Base-by-base conservation (phyloP, 2,329 filamentous ascomycete species). In the Botrytis paeoniae region DNA sequence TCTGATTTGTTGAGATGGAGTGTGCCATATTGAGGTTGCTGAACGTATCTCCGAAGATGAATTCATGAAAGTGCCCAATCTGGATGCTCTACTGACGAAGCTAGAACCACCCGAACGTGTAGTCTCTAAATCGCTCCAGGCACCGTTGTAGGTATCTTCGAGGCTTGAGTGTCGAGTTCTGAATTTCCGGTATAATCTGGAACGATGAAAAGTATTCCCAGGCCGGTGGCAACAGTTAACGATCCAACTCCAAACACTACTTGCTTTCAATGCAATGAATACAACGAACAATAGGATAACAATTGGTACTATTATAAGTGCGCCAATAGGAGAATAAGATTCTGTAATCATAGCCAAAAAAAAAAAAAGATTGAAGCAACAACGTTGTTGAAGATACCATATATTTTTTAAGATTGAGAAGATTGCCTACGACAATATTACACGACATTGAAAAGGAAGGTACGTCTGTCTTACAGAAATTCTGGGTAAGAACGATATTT, bases 291-390 rank as follows among this genome's bases (percentile, higher is more conserved):
- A 76, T 74, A 79, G 81, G 54, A 86, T 80, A 72, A 83, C 77
- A 74, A 86, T 85, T 59, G 85, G 85, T 71, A 86, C 82, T 64
- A 86, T 78, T 73, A 86, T 81, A 75, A 86, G 80, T 73, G 82
- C 82, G 73, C 84, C 80, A 76, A 85, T 78, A 75, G 84, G 82
- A 76, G 81, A 78, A 72, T 80, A 79, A 72, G 78, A 82, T 76
- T 80, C 82, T 73, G 73, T 80, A 78, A 74, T 80, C 80, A 82
- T 82, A 80, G 78, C 80, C 79, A 80, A 80, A 78, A 78, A 74
- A 75, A 80, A 80, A 78, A 78, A 74, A 75, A 73, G 75, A 69
- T 75, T 57, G 77, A 78, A 74, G 59, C 75, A 74, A 75, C 57
- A 73, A 57, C 12, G 35, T 74, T 75, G 69, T 72, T 76, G 77